Base-by-base conservation (phyloP, 768 basidiomycete species). In the Dentipellis sp. region DNA sequence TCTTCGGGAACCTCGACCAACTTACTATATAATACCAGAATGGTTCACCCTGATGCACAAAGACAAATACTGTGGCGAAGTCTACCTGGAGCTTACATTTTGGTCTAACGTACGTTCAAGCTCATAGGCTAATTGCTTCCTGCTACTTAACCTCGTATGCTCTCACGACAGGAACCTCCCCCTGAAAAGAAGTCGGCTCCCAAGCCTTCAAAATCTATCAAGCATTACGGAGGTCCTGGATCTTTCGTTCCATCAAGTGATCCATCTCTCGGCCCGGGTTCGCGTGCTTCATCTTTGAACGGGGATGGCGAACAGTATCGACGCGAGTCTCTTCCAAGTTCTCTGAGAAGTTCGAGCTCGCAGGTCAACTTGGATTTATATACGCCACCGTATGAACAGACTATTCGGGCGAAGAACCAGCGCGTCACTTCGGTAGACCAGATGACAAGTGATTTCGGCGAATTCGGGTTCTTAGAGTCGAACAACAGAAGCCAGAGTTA, bases 41-140 rank as follows among this genome's bases (percentile, higher is more conserved):
- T 98, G 94, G 97, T 94, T 95, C 67, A 86, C 85, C 19, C 75
- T 98, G 23, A 81, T 78, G 69, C 79, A 88, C 72, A 97, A 94
- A 70, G 91, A 91, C 60, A 91, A 91, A 63, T 97, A 97, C 68
- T 84, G 86, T 23, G 97, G 97, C 7, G 95, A 98, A 69, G 85
- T 99, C 11, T 98, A 95, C 67, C 76, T 98, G 19, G 97, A 99
- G 68, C 69, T 98, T 64, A 99, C 97, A 0, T 98, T 95, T 73
- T 99, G 91, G 84, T 94, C 94, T 10, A 91, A 92, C 67, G 91
- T 91, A 59, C 56, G 86, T 78, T 29, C 35, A 59, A 49, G 55
- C 8, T 14, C 14, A 48, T n/a, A 16, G 45, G n/a, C 21, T 52
- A 8, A 29, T 35, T 22, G 42, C 40, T 37, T 11, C 34, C 49